phyloP scores from a whole-genome alignment of 108 stramenopile genomes.

The Nannochloropsis gaditana region DNA sequence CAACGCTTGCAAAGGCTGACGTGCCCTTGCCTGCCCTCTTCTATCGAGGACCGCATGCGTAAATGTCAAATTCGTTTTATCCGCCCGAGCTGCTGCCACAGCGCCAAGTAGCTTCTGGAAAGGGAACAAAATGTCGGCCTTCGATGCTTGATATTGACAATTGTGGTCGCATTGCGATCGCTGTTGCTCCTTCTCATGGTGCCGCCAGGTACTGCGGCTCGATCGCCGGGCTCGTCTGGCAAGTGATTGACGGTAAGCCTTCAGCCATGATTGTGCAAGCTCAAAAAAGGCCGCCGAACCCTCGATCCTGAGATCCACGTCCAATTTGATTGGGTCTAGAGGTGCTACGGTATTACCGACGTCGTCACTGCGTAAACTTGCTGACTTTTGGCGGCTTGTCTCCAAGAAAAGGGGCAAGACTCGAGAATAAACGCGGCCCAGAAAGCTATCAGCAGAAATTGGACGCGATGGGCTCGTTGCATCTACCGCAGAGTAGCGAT shows the following conservation, averaged over 20 bases:
- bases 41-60: neutral
- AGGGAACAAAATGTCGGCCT: neutral
- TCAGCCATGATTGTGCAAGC: slow-evolving; percentile 5
- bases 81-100: neutral
- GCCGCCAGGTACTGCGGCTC: neutral
- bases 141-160: neutral
- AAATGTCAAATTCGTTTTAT: neutral
- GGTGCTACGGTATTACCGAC: neutral
- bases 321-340: neutral
- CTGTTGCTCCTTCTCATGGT: neutral
- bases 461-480: no score
- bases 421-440: neutral
- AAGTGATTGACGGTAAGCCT: slow-evolving; percentile 14
- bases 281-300: slow-evolving; percentile 14
- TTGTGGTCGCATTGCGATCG: neutral
- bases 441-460: neutral
- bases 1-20: neutral
- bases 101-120: neutral
- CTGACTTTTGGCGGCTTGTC: neutral
- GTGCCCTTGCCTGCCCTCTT: neutral
- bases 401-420: neutral
- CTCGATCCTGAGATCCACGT: neutral
- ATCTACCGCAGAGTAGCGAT: neutral
- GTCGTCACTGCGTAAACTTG: neutral
- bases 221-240: neutral